These are phyloP conservation scores for Apiospora kogelbergensis DNA, from an alignment of 2,329 filamentous ascomycete species.

Conservation along the genomic window DNA sequence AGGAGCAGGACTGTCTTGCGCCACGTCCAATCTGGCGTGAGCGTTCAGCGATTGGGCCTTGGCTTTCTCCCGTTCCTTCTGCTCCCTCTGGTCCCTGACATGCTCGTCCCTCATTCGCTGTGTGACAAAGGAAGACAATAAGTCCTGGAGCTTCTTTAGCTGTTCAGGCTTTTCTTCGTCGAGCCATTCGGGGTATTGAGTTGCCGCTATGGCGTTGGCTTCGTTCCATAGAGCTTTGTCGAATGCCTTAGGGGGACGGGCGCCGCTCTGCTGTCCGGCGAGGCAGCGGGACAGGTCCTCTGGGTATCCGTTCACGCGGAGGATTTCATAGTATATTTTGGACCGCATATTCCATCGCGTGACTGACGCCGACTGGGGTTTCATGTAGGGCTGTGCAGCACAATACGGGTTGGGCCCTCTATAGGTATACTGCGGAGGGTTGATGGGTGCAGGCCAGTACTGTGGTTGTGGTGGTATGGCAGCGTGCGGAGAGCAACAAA, in stretches of 20 bases:
- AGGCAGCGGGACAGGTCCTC: not conserved
- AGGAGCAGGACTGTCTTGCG: too few species aligned
- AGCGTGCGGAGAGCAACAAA: too few species aligned
- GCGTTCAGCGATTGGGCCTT: too few species aligned
- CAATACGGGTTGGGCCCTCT: not conserved
- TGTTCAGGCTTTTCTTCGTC: not conserved
- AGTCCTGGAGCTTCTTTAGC: not conserved
- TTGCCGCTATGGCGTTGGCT: not conserved
- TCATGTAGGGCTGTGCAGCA: not conserved
- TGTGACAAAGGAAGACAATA: too few species aligned
- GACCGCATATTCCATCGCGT: not conserved
- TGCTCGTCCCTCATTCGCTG: rapidly evolving
- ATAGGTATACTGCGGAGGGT: too few species aligned
- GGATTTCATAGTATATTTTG: not conserved
- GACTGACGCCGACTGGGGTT: not conserved
- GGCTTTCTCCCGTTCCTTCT: too few species aligned
- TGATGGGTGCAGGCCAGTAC: too few species aligned
- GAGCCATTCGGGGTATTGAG: not conserved
- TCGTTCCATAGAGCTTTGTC: not conserved
- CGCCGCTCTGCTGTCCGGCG: not conserved
- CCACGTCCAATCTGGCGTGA: too few species aligned
- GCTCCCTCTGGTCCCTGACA: too few species aligned
- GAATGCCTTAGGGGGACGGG: not conserved
- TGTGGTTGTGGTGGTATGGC: too few species aligned
- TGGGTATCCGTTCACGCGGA: not conserved